These are phyloP conservation scores for Amylostereum areolatum DNA, from an alignment of 1,284 basidiomycete genomes.

Conservation along the genomic window DNA sequence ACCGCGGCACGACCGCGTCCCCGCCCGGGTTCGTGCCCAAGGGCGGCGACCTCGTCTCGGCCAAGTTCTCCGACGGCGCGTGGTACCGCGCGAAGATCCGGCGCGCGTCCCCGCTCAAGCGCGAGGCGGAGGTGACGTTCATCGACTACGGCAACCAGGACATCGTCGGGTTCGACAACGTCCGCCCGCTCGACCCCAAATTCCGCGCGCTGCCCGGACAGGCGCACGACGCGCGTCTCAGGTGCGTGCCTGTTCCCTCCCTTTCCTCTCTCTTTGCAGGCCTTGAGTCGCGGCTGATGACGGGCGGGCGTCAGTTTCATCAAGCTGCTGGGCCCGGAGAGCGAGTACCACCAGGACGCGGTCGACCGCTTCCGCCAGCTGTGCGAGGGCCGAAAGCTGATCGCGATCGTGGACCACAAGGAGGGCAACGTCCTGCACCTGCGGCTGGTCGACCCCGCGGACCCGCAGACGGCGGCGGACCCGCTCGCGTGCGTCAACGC, in stretches of 20 bases:
- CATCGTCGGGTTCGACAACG: slow-evolving; percentile 66
- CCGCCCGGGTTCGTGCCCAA: slow-evolving; percentile 70
- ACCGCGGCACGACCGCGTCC: slow-evolving; percentile 52
- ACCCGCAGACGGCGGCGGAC: slow-evolving; percentile 62
- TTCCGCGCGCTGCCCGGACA: slow-evolving; percentile 84
- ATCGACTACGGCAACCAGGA: slow-evolving; percentile 91
- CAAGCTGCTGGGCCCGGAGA: slow-evolving; percentile 71
- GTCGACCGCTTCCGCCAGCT: slow-evolving; percentile 79
- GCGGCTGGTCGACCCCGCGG: slow-evolving; percentile 80
- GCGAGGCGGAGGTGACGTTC: slow-evolving; percentile 83
- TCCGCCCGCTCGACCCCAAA: slow-evolving; percentile 79
- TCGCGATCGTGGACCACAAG: slow-evolving; percentile 85
- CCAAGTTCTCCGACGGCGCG: slow-evolving; percentile 82
- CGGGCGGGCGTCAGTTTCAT: slow-evolving; percentile 55
- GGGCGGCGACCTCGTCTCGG: slow-evolving; percentile 86
- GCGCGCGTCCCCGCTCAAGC: slow-evolving; percentile 76
- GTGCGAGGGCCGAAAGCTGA: slow-evolving; percentile 83
- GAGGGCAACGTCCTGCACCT: slow-evolving; percentile 78
- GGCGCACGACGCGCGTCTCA: slow-evolving; percentile 76
- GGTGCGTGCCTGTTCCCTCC: slow-evolving; percentile 33
- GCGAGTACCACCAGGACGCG: slow-evolving; percentile 83
- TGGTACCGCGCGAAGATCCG: slow-evolving; percentile 95
- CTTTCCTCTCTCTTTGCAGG: background rate
- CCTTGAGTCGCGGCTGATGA: background rate
- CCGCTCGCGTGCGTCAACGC: slow-evolving; percentile 79